Evolutionary conservation across 257 asterid genomes (phyloP).

Genomic region (Nicotiana benthamiana): DNA sequence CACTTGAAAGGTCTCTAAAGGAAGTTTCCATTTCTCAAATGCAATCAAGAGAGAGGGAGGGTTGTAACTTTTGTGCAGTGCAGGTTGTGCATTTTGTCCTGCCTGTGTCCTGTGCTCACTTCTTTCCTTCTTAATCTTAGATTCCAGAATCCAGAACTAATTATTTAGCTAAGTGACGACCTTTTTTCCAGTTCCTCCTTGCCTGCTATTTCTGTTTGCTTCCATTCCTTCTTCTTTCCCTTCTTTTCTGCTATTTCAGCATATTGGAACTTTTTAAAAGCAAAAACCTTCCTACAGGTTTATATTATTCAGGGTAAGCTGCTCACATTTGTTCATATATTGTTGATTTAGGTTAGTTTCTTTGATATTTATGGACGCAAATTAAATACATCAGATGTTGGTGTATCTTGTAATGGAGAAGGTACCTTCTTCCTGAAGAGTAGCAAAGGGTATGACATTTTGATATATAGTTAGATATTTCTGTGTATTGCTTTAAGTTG

Average conservation of each 20-base stretch:
- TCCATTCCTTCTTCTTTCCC: not conserved
- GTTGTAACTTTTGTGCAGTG: not conserved
- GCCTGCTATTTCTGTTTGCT: not conserved
- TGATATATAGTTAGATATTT: not conserved
- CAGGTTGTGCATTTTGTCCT: not conserved
- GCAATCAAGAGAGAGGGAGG: not conserved
- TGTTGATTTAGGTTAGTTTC: slow-evolving; percentile 54
- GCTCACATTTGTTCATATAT: not conserved
- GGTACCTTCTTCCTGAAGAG: slow-evolving; percentile 68
- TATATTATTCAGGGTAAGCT: not conserved
- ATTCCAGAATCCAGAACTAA: not conserved
- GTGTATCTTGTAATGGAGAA: slow-evolving; percentile 70
- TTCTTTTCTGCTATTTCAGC: not conserved
- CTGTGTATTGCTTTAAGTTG: not conserved
- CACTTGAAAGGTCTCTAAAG: not conserved
- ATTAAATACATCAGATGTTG: slow-evolving; percentile 75
- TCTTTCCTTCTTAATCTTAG: not conserved
- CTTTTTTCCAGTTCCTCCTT: not conserved
- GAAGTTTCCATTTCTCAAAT: not conserved
- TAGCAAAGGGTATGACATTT: slow-evolving; percentile 57
- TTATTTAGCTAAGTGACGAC: not conserved
- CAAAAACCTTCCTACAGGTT: not conserved
- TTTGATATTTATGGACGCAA: slow-evolving; percentile 89
- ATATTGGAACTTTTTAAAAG: not conserved
- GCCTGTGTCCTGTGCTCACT: not conserved